Evolutionary conservation across 352 stramenopile genomes (phyloP).

Genomic region (Pythium aristosporum): DNA sequence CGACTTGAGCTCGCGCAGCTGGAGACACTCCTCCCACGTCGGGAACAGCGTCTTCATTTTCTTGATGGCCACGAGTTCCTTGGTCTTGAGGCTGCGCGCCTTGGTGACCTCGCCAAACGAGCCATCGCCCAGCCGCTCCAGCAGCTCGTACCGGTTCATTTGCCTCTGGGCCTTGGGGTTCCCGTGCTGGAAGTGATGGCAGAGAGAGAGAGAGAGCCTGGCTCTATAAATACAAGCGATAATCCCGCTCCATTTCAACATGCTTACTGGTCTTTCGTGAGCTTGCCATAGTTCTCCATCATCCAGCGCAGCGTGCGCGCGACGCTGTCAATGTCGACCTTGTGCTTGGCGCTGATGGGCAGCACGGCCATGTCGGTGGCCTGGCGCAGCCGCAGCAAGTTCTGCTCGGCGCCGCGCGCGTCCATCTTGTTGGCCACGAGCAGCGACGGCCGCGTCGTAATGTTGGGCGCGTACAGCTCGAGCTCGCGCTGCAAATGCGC

Average conservation of each 20-base stretch:
- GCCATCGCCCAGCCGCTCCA: slow-evolving; percentile 91
- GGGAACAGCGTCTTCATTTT: slow-evolving; percentile 82
- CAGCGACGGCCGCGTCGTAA: slow-evolving; percentile 81
- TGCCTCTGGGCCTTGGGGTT: no score
- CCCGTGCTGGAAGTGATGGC: not conserved
- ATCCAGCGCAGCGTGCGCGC: slow-evolving; percentile 64
- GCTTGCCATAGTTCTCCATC: slow-evolving; percentile 43
- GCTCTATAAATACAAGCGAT: not conserved
- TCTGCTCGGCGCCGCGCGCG: slow-evolving; percentile 75
- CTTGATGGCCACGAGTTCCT: slow-evolving; percentile 89
- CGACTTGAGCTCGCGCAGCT: slow-evolving; percentile 79
- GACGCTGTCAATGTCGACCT: slow-evolving; percentile 82
- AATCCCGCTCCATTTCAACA: not conserved
- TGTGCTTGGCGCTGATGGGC: slow-evolving; percentile 84
- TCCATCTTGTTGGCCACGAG: slow-evolving; percentile 92
- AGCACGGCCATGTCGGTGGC: slow-evolving; percentile 74
- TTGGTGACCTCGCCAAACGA: slow-evolving; percentile 93
- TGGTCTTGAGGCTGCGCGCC: slow-evolving; percentile 88
- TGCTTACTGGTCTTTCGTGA: slow-evolving; percentile 42
- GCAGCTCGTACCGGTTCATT: slow-evolving; percentile 92
- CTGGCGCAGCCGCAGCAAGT: slow-evolving; percentile 70
- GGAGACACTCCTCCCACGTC: slow-evolving; percentile 81
- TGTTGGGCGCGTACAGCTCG: slow-evolving; percentile 84
- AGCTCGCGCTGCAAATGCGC: slow-evolving; percentile 80
- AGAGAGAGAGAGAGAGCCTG: not conserved